phyloP scores from a whole-genome alignment of 108 stramenopile genomes.

The Asterionellopsis glacialis region DNA sequence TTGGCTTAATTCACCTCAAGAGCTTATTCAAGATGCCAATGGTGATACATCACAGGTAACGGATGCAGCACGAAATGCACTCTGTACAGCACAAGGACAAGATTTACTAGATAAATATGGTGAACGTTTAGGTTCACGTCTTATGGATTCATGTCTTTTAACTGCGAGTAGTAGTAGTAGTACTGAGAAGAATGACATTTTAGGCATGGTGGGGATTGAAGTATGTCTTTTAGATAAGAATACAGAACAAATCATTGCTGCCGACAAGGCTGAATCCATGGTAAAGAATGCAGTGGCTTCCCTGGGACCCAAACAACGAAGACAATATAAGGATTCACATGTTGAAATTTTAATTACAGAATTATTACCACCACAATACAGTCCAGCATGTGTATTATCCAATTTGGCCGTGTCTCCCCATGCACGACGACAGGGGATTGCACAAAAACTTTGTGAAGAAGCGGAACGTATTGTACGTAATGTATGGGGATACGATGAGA shows the following conservation, averaged over 20 bases:
- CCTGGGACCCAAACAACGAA: conserved; percentile 54
- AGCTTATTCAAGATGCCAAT: conserved; percentile 9
- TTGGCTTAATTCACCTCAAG: conserved; percentile 48
- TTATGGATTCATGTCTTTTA: conserved; percentile 38
- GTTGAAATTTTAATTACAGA: conserved; percentile 38
- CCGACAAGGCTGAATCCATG: conserved; percentile 38
- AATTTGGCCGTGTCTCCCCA: conserved; percentile 56
- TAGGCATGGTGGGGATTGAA: conserved; percentile 53
- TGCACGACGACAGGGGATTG: conserved; percentile 51
- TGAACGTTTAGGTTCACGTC: conserved; percentile 49
- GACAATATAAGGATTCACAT: conserved; percentile 55
- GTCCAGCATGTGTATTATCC: conserved; percentile 46
- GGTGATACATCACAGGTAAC: conserved; percentile 11
- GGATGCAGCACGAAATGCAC: conserved; percentile 13
- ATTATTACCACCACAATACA: conserved; percentile 35
- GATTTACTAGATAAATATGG: conserved; percentile 59
- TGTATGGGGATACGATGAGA: conserved; percentile 34
- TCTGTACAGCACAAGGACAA: conserved; percentile 33
- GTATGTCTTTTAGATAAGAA: conserved; percentile 32
- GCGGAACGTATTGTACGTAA: conserved; percentile 45
- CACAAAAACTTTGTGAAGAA: conserved; percentile 40
- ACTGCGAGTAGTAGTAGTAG: conserved; percentile 24
- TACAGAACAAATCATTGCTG: conserved; percentile 22
- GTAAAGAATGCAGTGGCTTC: conserved; percentile 51
- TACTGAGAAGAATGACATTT: conserved; percentile 24